Evolutionary conservation across 768 basidiomycete species (phyloP).

Genomic region (Multifurca ochricompacta): DNA sequence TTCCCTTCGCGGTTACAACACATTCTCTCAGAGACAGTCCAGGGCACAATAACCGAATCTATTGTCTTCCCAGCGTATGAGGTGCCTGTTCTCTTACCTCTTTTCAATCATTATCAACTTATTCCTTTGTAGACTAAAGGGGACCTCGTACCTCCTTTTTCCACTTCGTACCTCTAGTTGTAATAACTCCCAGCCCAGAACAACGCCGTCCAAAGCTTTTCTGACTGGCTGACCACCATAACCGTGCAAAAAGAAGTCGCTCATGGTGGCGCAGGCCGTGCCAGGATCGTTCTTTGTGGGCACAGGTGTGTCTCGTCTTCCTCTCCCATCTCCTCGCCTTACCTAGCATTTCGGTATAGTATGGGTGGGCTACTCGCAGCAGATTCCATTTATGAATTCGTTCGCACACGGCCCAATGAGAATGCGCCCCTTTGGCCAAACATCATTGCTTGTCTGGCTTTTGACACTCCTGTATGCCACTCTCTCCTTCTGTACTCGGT

Average conservation of each 20-base stretch:
- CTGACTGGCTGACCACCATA: conserved; percentile 88
- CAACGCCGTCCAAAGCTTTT: conserved; percentile 69
- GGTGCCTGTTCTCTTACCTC: conserved; percentile 34
- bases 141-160: conserved; percentile 53
- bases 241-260: conserved; percentile 81
- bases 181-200: conserved; percentile 5
- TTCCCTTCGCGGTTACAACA: conserved; percentile 81
- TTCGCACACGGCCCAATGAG: conserved; percentile 54
- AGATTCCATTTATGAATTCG: conserved; percentile 71
- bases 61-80: conserved; percentile 88
- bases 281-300: conserved; percentile 80
- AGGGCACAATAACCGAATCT: conserved; percentile 53
- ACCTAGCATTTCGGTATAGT: conserved; percentile 32
- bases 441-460: conserved; percentile 77
- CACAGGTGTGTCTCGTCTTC: conserved; percentile 52
- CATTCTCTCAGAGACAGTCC: conserved; percentile 58
- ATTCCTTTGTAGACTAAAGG: conserved; percentile 64
- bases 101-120: neutral
- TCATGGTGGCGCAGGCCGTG: conserved; percentile 61
- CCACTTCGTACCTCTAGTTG: neutral
- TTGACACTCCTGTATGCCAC: conserved; percentile 82
- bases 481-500: neutral
- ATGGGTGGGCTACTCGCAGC: conserved; percentile 92
- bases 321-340: neutral
- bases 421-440: conserved; percentile 77